Evolutionary conservation across 768 basidiomycete species (phyloP).

Genomic region (Astraeus odoratus): DNA sequence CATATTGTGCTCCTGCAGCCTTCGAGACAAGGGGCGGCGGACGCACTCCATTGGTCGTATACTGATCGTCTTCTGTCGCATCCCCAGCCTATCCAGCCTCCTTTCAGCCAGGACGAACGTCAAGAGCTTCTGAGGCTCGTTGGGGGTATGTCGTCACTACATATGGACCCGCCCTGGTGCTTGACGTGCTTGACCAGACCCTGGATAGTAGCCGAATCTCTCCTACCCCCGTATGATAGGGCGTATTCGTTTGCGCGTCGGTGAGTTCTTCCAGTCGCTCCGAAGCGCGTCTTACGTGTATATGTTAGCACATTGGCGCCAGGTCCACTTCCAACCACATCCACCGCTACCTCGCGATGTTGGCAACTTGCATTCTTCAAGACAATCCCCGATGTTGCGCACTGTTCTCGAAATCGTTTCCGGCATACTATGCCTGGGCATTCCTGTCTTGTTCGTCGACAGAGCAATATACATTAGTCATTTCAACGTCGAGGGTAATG

Average conservation of each 20-base stretch:
- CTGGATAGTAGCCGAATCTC: no score
- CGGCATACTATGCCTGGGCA: slow-evolving; percentile 57
- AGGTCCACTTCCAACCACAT: no score
- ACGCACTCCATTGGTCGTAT: slow-evolving; percentile 67
- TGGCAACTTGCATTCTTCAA: slow-evolving; percentile 24
- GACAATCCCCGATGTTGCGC: no score
- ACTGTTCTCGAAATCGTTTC: slow-evolving; percentile 50
- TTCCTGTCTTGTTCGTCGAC: slow-evolving; percentile 63
- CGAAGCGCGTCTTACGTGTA: no score
- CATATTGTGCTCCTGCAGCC: slow-evolving; percentile 49
- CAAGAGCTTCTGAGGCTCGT: slow-evolving; percentile 58
- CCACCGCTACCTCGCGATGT: slow-evolving; percentile 49
- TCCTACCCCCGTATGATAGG: no score
- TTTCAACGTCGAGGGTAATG: slow-evolving; percentile 51
- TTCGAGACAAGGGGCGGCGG: slow-evolving; percentile 55
- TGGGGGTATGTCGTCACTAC: not conserved
- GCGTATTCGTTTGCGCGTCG: no score
- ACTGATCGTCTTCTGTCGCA: slow-evolving; percentile 62
- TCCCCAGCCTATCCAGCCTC: slow-evolving; percentile 43
- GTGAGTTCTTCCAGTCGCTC: no score
- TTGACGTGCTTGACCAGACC: no score
- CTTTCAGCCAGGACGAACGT: slow-evolving; percentile 66
- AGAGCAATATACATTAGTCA: slow-evolving; percentile 36
- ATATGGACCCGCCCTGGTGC: no score
- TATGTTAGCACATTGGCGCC: no score